phyloP scores from a whole-genome alignment of 2,329 filamentous ascomycete genomes.

The Chaetomiaceae sp. region DNA sequence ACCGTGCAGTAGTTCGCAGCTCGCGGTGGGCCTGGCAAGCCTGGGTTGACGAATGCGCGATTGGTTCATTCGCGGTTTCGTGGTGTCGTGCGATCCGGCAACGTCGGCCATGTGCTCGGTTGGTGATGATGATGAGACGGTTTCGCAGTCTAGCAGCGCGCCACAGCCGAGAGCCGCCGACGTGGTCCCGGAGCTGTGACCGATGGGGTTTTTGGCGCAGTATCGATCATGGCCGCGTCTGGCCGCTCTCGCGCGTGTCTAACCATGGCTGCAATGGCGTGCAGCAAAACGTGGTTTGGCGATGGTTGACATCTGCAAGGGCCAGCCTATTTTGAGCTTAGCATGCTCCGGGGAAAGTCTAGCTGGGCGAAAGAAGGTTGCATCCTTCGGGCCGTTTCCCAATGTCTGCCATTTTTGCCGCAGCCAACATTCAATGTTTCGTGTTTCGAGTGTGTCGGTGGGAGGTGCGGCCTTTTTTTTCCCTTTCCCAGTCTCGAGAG shows the following conservation, averaged over 20 bases:
- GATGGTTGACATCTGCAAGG: background rate
- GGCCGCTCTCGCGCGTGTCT: too few relatives aligned
- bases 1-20: background rate
- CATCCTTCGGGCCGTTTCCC: constrained; percentile 14
- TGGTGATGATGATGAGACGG: too few relatives aligned
- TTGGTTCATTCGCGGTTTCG: too few relatives aligned
- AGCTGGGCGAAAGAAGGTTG: background rate
- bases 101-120: too few relatives aligned
- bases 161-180: background rate
- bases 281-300: background rate
- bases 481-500: background rate
- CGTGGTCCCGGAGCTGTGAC: background rate
- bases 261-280: constrained; percentile 1
- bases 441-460: too few relatives aligned
- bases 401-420: background rate
- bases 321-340: background rate
- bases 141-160: too few relatives aligned
- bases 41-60: too few relatives aligned
- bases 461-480: too few relatives aligned
- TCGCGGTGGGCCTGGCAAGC: background rate
- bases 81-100: background rate
- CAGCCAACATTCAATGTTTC: background rate
- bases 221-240: too few relatives aligned
- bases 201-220: background rate
- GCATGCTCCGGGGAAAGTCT: background rate